Conservation (phyloP, 2,329 filamentous ascomycete genomes). For the Tolypocladium tropicale region DNA sequence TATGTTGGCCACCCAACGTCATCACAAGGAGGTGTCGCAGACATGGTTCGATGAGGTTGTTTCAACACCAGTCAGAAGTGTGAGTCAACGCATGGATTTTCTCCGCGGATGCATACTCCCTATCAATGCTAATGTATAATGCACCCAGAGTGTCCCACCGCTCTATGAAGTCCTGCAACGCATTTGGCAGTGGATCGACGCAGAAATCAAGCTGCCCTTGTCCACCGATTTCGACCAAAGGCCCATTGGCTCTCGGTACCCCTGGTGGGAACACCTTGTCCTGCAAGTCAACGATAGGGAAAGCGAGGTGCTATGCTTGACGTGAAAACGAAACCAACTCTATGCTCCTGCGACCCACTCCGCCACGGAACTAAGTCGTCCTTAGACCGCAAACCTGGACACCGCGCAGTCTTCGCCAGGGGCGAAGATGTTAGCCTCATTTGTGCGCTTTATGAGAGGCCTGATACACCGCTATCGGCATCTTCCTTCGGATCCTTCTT, state of each 20-base stretch:
- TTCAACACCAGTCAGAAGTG: conserved; percentile 26
- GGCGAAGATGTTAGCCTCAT: neutral
- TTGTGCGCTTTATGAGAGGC: conserved; percentile 6
- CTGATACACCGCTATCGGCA: conserved; percentile 26
- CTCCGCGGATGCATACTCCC: neutral
- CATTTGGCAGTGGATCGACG: conserved; percentile 25
- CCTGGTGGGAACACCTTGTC: conserved; percentile 32
- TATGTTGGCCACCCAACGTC: conserved; percentile 18
- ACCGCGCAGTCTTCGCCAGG: neutral
- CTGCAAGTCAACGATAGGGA: conserved; percentile 18
- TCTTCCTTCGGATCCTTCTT: conserved; percentile 21
- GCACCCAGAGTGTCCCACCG: conserved; percentile 27
- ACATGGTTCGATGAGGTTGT: conserved; percentile 27
- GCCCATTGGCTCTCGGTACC: conserved; percentile 16
- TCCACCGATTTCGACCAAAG: conserved; percentile 7
- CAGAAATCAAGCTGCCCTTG: conserved; percentile 12
- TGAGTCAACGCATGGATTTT: conserved; percentile 15
- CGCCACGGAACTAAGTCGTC: neutral
- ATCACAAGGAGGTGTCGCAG: conserved; percentile 17
- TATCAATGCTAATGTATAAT: conserved; percentile 8
- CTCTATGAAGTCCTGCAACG: conserved; percentile 20
- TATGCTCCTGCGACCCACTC: neutral
- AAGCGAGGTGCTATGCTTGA: conserved; percentile 26
- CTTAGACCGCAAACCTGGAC: neutral
- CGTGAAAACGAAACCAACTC: conserved; percentile 13